A percentile compares a stretch with the other conserved stretches of the same genome.
Evolutionary conservation across 257 asterid species (phyloP).

Genomic region (Striga asiatica): DNA sequence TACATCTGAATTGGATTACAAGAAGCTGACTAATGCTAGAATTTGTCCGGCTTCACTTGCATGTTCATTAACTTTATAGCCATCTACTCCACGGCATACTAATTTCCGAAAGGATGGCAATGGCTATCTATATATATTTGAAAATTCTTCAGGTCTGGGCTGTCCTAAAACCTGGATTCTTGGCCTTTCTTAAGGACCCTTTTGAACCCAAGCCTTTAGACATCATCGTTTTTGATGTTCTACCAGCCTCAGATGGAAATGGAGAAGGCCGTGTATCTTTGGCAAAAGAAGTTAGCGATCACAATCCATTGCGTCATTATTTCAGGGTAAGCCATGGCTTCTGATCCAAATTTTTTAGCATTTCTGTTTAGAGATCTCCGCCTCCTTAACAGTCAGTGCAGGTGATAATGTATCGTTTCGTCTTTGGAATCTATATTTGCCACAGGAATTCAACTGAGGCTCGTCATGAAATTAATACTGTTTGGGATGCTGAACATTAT

Average conservation of each 20-base stretch:
- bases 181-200: constrained; percentile 91
- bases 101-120: neutral
- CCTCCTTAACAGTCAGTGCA: neutral
- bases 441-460: neutral
- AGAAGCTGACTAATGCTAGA: neutral
- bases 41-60: neutral
- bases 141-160: constrained; percentile 83
- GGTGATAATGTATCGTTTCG: neutral
- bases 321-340: constrained; percentile 55
- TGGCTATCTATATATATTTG: constrained; percentile 15
- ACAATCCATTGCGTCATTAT: constrained; percentile 88
- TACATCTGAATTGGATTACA: neutral
- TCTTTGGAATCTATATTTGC: neutral
- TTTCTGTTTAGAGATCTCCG: constrained; percentile 17
- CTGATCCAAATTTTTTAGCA: constrained; percentile 8
- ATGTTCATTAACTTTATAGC: constrained; percentile 6
- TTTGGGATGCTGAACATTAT: constrained; percentile 9
- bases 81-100: constrained; percentile 4
- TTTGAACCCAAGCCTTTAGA: constrained; percentile 75
- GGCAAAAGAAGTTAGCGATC: constrained; percentile 87
- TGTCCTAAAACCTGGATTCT: constrained; percentile 86
- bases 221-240: constrained; percentile 84
- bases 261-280: constrained; percentile 63
- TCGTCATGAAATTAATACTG: neutral
- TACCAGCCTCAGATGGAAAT: constrained; percentile 79